A percentile compares a stretch with the other conserved stretches of the same genome.
These are phyloP conservation scores for Reticulascus tulasneorum DNA, from an alignment of 2,329 filamentous ascomycete genomes.

Conservation along the genomic window DNA sequence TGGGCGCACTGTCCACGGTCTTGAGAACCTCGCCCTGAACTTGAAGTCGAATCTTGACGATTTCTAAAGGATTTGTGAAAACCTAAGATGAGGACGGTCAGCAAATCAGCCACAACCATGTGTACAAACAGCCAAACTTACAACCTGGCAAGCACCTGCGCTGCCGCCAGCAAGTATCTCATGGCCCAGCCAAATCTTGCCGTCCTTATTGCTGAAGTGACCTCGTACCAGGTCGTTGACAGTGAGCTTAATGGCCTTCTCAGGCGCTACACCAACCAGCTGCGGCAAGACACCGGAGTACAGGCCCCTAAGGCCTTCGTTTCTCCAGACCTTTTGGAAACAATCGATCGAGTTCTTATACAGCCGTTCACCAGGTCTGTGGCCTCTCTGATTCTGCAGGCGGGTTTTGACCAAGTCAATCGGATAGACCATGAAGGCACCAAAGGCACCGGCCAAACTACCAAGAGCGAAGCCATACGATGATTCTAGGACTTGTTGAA, in stretches of 20 bases:
- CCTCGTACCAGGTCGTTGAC: constrained; percentile 91
- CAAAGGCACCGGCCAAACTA: constrained; percentile 89
- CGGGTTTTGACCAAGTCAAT: constrained; percentile 98
- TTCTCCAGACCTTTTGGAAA: constrained; percentile 85
- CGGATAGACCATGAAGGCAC: constrained; percentile 98
- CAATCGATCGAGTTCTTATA: constrained; percentile 99
- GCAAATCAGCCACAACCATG: constrained; percentile 1
- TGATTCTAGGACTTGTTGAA: constrained; percentile 69
- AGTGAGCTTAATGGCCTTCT: constrained; percentile 98
- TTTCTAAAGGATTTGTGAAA: constrained; percentile 97
- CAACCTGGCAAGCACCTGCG: constrained; percentile 93
- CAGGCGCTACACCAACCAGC: constrained; percentile 94
- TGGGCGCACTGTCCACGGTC: constrained; percentile 73
- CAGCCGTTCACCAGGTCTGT: constrained; percentile 75
- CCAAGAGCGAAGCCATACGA: constrained; percentile 88
- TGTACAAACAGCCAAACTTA: constrained; percentile 45
- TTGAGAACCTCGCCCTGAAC: constrained; percentile 96
- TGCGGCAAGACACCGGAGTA: constrained; percentile 96
- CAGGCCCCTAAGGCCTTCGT: constrained; percentile 83
- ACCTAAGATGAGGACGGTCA: constrained; percentile 48
- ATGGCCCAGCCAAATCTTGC: constrained; percentile 63
- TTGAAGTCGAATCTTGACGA: constrained; percentile 98
- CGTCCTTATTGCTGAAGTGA: constrained; percentile 68
- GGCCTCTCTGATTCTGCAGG: constrained; percentile 92
- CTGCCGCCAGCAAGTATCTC: constrained; percentile 86